Evolutionary conservation across 1,284 basidiomycete species (phyloP).

Genomic region (Malassezia vespertilionis): DNA sequence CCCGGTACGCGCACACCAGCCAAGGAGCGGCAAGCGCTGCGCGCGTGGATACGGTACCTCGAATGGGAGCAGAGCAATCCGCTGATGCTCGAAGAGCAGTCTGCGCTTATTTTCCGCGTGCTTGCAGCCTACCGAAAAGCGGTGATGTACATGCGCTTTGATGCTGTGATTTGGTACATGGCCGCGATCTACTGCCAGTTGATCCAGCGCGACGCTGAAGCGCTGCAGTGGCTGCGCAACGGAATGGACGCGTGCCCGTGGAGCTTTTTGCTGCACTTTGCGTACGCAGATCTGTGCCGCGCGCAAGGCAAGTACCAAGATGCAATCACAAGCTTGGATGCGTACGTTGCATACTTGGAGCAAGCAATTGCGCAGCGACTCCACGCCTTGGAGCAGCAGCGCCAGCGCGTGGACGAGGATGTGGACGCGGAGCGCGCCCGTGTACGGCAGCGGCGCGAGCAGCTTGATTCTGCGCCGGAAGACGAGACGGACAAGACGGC

Average conservation of each 20-base stretch:
- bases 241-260: conserved; percentile 79
- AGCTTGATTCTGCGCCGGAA: conserved; percentile 31
- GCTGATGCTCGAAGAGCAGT: conserved; percentile 71
- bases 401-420: conserved; percentile 48
- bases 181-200: conserved; percentile 68
- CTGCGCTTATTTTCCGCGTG: conserved; percentile 58
- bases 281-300: conserved; percentile 75
- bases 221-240: conserved; percentile 64
- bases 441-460: conserved; percentile 14
- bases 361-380: conserved; percentile 64
- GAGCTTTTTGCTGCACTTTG: conserved; percentile 78
- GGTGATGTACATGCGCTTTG: conserved; percentile 79
- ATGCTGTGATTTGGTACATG: conserved; percentile 91
- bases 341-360: conserved; percentile 61
- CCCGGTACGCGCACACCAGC: conserved; percentile 9
- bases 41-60: conserved; percentile 79
- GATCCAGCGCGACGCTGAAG: conserved; percentile 70
- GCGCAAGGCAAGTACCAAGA: conserved; percentile 49
- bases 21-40: conserved; percentile 61
- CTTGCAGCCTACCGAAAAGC: conserved; percentile 78
- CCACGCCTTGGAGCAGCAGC: conserved; percentile 51
- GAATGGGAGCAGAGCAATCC: conserved; percentile 95
- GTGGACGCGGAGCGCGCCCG: conserved; percentile 23
- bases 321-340: conserved; percentile 51
- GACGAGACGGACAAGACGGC: conserved; percentile 49